These are phyloP conservation scores for Yamadazyma triangularis DNA, from an alignment of 1,139 yeast species.

Conservation along the genomic window DNA sequence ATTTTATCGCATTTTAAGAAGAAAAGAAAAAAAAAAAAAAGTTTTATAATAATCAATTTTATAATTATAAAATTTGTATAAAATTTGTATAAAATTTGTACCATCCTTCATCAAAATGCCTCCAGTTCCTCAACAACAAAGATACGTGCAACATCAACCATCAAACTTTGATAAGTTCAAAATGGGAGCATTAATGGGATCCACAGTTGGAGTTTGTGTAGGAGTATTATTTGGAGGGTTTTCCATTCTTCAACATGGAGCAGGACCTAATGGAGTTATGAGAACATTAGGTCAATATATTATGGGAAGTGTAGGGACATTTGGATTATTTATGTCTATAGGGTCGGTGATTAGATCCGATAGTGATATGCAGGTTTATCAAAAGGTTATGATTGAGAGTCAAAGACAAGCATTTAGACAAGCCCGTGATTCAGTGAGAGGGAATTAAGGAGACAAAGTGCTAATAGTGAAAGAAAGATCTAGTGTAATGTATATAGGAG, in stretches of 20 bases:
- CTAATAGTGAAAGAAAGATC: too few species aligned
- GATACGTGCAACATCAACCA: slow-evolving; percentile 71
- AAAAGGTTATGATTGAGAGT: slow-evolving; percentile 31
- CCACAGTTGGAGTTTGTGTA: slow-evolving; percentile 92
- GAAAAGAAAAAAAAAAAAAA: too few species aligned
- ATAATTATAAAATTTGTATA: slow-evolving; percentile 1
- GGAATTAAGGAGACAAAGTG: too few species aligned
- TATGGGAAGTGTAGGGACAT: slow-evolving; percentile 94
- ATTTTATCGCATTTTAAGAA: too few species aligned
- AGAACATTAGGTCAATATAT: slow-evolving; percentile 95
- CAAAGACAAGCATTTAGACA: too few species aligned
- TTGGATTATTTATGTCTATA: slow-evolving; percentile 92
- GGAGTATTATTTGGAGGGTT: slow-evolving; percentile 94
- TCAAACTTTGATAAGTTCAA: slow-evolving; percentile 93
- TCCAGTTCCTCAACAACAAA: slow-evolving; percentile 78
- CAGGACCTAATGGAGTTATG: slow-evolving; percentile 98
- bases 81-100: too few species aligned
- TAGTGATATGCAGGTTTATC: slow-evolving; percentile 39
- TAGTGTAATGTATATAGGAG: too few species aligned
- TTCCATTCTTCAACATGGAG: slow-evolving; percentile 86
- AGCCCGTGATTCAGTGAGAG: too few species aligned
- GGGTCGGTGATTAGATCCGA: slow-evolving; percentile 92
- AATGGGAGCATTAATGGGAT: slow-evolving; percentile 97
- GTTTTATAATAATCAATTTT: not conserved
- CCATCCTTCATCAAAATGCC: too few species aligned